These are phyloP conservation scores for Lenwebbia sp. DNA, from an alignment of 345 rosid species.

Conservation along the genomic window DNA sequence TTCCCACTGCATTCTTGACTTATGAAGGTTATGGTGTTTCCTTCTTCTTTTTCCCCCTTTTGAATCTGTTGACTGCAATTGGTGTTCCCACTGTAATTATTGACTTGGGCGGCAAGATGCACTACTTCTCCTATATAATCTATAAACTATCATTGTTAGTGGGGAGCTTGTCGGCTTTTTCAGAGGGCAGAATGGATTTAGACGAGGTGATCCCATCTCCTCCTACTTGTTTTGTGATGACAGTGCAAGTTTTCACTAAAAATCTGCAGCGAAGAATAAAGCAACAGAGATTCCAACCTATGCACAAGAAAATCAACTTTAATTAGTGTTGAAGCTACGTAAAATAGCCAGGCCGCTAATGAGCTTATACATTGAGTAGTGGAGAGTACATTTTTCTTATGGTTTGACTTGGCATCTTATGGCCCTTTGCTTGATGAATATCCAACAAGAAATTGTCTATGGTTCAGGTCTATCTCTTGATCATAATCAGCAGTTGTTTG, in stretches of 20 bases:
- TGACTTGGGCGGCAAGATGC: not conserved
- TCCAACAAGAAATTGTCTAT: not conserved
- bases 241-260: not conserved
- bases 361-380: not conserved
- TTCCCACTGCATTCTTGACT: too few relatives aligned
- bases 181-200: not conserved
- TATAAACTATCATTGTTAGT: accelerated
- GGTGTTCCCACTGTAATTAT: not conserved
- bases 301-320: not conserved
- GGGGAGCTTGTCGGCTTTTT: accelerated
- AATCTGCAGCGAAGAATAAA: not conserved
- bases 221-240: not conserved
- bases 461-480: not conserved
- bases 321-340: not conserved
- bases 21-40: not conserved
- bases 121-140: not conserved
- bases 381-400: too few relatives aligned
- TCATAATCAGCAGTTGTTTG: too few relatives aligned
- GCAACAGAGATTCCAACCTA: not conserved
- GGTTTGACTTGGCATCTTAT: not conserved
- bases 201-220: not conserved
- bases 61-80: not conserved
- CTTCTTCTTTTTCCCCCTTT: too few relatives aligned
- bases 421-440: not conserved
- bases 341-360: not conserved